These are phyloP conservation scores for Colletotrichum eremochloae DNA, from an alignment of 2,329 filamentous ascomycete species.

Conservation along the genomic window DNA sequence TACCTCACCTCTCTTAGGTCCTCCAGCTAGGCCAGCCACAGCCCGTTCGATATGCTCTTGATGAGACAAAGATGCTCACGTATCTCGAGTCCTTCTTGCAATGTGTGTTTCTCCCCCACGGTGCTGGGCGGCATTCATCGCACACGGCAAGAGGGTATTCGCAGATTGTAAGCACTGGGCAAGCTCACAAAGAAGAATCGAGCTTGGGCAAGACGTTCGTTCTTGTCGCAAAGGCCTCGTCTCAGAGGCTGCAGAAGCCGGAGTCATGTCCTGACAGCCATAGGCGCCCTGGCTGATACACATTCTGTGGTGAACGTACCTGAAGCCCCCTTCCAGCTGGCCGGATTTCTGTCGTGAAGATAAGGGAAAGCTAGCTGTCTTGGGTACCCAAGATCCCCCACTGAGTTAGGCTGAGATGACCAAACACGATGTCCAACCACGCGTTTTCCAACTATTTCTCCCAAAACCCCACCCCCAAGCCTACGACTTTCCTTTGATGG, in stretches of 20 bases:
- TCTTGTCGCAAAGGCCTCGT: conserved; percentile 22
- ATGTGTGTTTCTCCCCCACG: conserved; percentile 10
- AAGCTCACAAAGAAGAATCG: not conserved
- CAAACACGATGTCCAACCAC: not conserved
- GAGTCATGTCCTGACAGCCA: conserved; percentile 24
- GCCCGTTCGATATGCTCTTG: conserved; percentile 19
- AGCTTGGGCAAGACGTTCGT: not conserved
- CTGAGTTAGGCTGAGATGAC: not conserved
- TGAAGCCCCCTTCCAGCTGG: conserved; percentile 22
- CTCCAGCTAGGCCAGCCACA: conserved; percentile 6
- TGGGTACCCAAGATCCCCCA: not conserved
- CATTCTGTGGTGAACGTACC: conserved; percentile 4
- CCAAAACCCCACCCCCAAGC: conserved; percentile 7
- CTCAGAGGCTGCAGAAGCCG: conserved; percentile 17
- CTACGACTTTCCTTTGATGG: not conserved
- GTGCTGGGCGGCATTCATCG: not conserved
- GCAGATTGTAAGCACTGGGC: not conserved
- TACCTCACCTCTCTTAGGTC: conserved; percentile 1
- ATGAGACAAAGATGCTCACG: not conserved
- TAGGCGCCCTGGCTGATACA: not conserved
- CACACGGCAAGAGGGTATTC: not conserved
- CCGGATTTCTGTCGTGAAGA: conserved; percentile 20
- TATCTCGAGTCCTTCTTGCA: not conserved
- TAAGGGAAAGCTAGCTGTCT: not conserved
- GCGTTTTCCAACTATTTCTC: conserved; percentile 10